phyloP scores from a whole-genome alignment of 371 early-diverging fungal genomes.

The Lichtheimia ramosa region DNA sequence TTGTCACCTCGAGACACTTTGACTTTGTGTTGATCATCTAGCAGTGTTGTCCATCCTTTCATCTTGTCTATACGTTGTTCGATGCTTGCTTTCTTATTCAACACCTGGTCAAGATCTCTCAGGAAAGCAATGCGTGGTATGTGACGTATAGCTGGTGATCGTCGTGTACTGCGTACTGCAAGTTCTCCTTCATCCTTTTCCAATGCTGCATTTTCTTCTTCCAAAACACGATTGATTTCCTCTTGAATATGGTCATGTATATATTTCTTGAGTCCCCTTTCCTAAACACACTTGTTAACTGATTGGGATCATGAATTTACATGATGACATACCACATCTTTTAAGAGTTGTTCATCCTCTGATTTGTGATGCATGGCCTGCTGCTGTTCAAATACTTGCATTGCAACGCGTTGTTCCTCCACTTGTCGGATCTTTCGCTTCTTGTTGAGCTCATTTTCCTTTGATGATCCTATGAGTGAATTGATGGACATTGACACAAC shows the following conservation, averaged over 20 bases:
- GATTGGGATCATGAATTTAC: too few species aligned
- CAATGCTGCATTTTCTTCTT: neutral
- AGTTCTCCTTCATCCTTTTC: neutral
- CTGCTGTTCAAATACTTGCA: neutral
- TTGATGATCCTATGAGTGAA: too few species aligned
- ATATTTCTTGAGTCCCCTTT: constrained; percentile 4
- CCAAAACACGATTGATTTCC: neutral
- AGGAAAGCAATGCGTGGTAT: constrained; percentile 4
- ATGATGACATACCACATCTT: neutral
- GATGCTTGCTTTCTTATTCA: neutral
- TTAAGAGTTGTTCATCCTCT: neutral
- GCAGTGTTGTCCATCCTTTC: constrained; percentile 3
- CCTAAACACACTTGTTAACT: neutral
- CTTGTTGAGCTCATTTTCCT: constrained; percentile 7
- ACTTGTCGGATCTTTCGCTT: neutral
- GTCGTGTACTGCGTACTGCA: neutral
- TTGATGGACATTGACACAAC: too few species aligned
- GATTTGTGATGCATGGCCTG: neutral
- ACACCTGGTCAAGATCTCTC: neutral
- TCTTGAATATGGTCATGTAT: neutral
- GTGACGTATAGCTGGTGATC: neutral
- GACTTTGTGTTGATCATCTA: neutral
- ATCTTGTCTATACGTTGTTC: constrained; percentile 7
- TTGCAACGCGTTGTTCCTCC: neutral
- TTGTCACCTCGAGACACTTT: neutral